Base-by-base conservation (phyloP, 768 basidiomycete genomes). In the Amanita rimosa region DNA sequence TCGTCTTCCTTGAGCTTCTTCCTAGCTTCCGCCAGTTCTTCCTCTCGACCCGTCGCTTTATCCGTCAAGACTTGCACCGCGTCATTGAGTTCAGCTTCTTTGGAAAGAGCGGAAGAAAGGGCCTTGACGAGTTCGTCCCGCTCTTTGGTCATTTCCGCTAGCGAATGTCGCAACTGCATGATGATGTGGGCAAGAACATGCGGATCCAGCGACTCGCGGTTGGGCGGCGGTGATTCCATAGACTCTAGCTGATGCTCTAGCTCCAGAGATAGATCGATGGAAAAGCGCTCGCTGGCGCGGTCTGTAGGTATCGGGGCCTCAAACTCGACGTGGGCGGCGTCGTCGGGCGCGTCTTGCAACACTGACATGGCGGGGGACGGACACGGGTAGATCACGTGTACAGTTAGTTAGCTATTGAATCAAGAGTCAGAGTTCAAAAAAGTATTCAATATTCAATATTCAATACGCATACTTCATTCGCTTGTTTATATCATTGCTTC, bases 191-290 rank as follows among this genome's bases (percentile, higher is more conserved):
- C 79, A 26, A 92, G 74, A 35, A 92, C 74, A 17, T 83, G 74
- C 5, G 84, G 76, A 61, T 92, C 89, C 40, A 89, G 71, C 1
- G 80, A 77, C 65, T 58, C 75, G 60, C 49, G 63, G 36, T 36
- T 51, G 52, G 50, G 46, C 47, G 72, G 72, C 1, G 75, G 69
- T 3, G 77, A 77, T 44, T 85, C 85, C 58, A 73, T 70, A 39
- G 79, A 72, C 38, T 80, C 78, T 35, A 91, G 75, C 64, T 87
- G 79, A 45, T 75, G 79, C 60, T 91, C 88, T 53, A 91, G 78
- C 56, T 86, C 85, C 53, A 91, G 74, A 42, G 78, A 77, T 52
- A 86, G 75, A 64, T 91, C 87, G 59, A 89, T 86, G 26, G 85
- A 86, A 54, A 71, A 75, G 39, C 67, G 73, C 46, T 62, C 58